A percentile compares a stretch with the other conserved stretches of the same genome.
phyloP scores from a whole-genome alignment of 495 filamentous ascomycete species.

The Massariosphaeria phaeospora region DNA sequence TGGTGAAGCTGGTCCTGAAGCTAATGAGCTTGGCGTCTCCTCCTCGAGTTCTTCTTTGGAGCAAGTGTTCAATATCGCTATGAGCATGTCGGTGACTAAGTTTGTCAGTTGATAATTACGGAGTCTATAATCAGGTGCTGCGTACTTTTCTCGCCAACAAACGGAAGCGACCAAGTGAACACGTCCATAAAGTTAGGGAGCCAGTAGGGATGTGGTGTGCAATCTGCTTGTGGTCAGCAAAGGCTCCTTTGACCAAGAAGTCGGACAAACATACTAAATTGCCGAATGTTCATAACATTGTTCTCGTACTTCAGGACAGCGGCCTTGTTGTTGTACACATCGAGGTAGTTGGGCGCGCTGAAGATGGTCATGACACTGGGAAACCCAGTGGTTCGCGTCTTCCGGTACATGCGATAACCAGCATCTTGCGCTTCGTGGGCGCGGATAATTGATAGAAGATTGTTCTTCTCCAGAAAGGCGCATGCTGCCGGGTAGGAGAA shows the following conservation, averaged over 20 bases:
- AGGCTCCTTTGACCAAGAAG: not conserved
- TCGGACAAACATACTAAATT: constrained; percentile 75
- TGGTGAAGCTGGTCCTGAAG: constrained; percentile 67
- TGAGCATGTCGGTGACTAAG: constrained; percentile 89
- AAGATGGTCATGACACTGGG: constrained; percentile 99
- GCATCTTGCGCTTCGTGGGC: constrained; percentile 99
- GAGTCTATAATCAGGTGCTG: not conserved
- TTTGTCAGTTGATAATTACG: constrained; percentile 15
- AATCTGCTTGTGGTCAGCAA: constrained; percentile 47
- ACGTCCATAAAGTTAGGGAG: constrained; percentile 99
- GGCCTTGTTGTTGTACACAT: constrained; percentile 99
- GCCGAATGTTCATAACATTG: constrained; percentile 99
- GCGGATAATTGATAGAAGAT: constrained; percentile 92
- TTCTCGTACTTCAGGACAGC: constrained; percentile 99
- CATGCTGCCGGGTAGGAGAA: constrained; percentile 99
- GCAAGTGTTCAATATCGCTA: constrained; percentile 95
- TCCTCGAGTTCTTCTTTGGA: constrained; percentile 96
- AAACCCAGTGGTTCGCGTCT: constrained; percentile 95
- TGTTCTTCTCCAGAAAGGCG: constrained; percentile 97
- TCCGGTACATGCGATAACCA: constrained; percentile 97
- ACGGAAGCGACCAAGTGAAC: constrained; percentile 97
- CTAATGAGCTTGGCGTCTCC: constrained; percentile 55
- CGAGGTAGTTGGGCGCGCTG: constrained; percentile 95
- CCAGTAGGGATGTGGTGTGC: constrained; percentile 98
- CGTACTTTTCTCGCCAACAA: constrained; percentile 88